Evolutionary conservation across 1,284 basidiomycete genomes (phyloP), one percentile per base, ranked within the genome.

Genomic region (Austroboletus olivaceoglutinosus): DNA sequence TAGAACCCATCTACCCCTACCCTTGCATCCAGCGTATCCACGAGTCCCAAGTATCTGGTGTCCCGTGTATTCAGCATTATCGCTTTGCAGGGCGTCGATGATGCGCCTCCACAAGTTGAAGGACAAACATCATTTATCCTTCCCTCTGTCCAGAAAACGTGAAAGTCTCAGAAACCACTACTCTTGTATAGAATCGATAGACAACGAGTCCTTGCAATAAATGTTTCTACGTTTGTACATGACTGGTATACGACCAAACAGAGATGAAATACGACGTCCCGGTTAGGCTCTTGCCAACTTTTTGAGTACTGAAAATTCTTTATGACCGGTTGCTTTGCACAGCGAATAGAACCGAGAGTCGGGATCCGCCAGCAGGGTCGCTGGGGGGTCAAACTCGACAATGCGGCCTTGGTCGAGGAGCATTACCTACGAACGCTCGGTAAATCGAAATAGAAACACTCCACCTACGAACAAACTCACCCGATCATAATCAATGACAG

Each of bases 371-470:
- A 97, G 76, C 40, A 96, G 75, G 12, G 73, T 75, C 8, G 75
- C 75, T 0, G 93, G 93, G 45, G 68, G 70, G 61, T 90, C 91
- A 60, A 86, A 93, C 64, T 96, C 93, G 3, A 84, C 76, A 48
- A 97, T 91, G 3, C 77, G 78, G 8, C 92, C 91, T 67, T 92
- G 82, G 54, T 94, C 91, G n/a, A 94, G 81, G 36, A 94, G 76
- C 83, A 95, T 91, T 38, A 91, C 83, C 86, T 89, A 21, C 11
- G 25, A 34, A 45, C 19, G n/a, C 9, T 13, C 1, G 7, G 11
- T 57, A 9, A 53, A 33, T 29, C 18, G 10, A 13, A 38, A 9
- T 44, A 44, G 21, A 30, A 11, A 10, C 37, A 23, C 25, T 25
- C 4, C 65, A 69, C 68, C 19, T 8, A 7, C 10, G 30, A 30